phyloP scores from a whole-genome alignment of 1,284 basidiomycete genomes.

The Polyporus tsugae region DNA sequence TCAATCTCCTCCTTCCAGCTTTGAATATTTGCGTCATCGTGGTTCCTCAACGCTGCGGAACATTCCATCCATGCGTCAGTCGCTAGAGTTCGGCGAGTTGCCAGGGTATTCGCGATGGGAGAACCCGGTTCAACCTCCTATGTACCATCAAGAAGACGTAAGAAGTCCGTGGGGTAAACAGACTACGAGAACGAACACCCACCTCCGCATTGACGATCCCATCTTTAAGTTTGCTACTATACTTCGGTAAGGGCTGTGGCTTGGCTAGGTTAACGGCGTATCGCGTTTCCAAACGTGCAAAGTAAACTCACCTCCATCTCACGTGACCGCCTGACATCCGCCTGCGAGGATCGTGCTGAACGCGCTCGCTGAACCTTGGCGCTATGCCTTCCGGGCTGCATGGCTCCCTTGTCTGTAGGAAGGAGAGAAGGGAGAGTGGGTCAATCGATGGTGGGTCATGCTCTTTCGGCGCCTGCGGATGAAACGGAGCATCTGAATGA shows the following conservation, averaged over 20 bases:
- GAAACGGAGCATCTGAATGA: neutral
- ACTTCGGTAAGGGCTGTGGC: neutral
- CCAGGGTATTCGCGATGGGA: neutral
- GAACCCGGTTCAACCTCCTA: conserved; percentile 11
- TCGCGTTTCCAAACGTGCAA: neutral
- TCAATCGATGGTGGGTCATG: neutral
- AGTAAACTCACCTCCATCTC: conserved; percentile 16
- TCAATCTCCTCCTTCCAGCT: conserved; percentile 38
- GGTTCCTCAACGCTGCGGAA: conserved; percentile 30
- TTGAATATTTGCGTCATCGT: conserved; percentile 30
- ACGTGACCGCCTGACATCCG: conserved; percentile 10
- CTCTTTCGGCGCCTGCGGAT: neutral
- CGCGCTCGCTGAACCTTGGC: conserved; percentile 2
- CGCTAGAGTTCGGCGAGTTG: conserved; percentile 6
- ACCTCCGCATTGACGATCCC: neutral
- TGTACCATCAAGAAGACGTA: neutral
- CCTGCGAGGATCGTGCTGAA: conserved; percentile 7
- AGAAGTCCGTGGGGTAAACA: neutral
- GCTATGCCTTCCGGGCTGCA: conserved; percentile 13
- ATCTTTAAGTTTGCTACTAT: conserved; percentile 5
- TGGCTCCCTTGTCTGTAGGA: neutral
- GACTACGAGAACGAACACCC: neutral
- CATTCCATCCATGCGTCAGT: conserved; percentile 31
- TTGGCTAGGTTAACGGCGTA: neutral
- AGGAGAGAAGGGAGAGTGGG: neutral